phyloP scores from a whole-genome alignment of 1,139 yeast genomes.

The Lodderomyces pseudojiufengensis region DNA sequence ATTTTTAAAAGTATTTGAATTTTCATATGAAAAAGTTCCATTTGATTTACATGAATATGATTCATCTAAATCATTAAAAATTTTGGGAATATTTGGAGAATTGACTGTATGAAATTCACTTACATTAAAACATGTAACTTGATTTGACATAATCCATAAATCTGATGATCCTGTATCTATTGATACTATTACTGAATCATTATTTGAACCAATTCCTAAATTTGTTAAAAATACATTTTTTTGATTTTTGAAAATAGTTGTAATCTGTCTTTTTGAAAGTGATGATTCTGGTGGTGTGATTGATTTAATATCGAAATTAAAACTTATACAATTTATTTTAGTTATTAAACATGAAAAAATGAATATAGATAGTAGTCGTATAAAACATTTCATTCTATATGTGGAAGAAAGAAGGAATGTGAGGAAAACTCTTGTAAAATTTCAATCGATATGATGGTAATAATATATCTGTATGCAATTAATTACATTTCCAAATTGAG shows the following conservation, averaged over 20 bases:
- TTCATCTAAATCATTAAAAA: conserved; percentile 9
- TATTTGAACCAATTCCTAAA: conserved; percentile 32
- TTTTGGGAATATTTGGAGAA: conserved; percentile 7
- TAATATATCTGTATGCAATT: too few species aligned
- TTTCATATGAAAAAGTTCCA: conserved; percentile 12
- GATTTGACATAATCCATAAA: conserved; percentile 31
- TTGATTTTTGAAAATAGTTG: not conserved
- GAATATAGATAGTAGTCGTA: not conserved
- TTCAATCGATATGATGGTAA: too few species aligned
- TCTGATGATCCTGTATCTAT: conserved; percentile 47
- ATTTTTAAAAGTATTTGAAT: conserved; percentile 9
- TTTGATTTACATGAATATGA: conserved; percentile 9
- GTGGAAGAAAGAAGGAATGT: too few species aligned
- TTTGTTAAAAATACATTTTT: conserved; percentile 34
- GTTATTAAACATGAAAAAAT: not conserved
- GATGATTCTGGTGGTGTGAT: not conserved
- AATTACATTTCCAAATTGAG: too few species aligned
- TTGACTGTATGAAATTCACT: conserved; percentile 21
- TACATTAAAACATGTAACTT: conserved; percentile 27
- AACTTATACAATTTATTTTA: not conserved
- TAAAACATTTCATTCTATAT: too few species aligned
- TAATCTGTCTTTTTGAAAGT: conserved; percentile 1
- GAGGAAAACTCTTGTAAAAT: too few species aligned
- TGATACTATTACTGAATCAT: conserved; percentile 27
- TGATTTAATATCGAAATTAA: not conserved